These are phyloP conservation scores for Elongisporangium prolatum DNA, from an alignment of 352 stramenopile species.

Conservation along the genomic window DNA sequence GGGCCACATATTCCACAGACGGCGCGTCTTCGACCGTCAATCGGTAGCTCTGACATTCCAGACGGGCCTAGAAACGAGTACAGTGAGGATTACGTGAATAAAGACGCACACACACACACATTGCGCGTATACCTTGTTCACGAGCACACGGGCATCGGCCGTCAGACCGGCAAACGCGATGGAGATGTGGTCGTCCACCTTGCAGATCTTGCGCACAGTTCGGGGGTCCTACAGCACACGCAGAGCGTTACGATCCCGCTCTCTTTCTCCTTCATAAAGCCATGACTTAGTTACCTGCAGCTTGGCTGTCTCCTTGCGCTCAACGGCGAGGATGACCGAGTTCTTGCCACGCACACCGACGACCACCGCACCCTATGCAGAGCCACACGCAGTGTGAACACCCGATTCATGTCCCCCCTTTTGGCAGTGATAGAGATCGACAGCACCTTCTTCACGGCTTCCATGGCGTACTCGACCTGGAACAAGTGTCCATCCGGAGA, in stretches of 20 bases:
- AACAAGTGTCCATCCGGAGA: constrained; percentile 99
- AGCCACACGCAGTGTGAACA: not conserved
- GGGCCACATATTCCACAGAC: constrained; percentile 96
- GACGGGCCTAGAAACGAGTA: constrained; percentile 46
- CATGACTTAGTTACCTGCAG: constrained; percentile 62
- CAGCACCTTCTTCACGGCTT: constrained; percentile 95
- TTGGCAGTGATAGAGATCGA: not conserved
- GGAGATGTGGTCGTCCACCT: constrained; percentile 97
- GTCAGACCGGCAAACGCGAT: constrained; percentile 98
- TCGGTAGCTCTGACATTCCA: constrained; percentile 99
- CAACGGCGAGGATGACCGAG: constrained; percentile 92
- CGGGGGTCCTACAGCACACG: constrained; percentile 78
- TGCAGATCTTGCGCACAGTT: constrained; percentile 99
- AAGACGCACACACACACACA: not conserved
- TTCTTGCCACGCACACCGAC: constrained; percentile 97
- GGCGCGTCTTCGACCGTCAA: constrained; percentile 94
- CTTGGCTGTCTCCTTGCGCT: constrained; percentile 87
- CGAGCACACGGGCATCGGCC: constrained; percentile 96
- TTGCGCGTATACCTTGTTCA: constrained; percentile 88
- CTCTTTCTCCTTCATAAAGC: not conserved
- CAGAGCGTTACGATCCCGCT: not conserved
- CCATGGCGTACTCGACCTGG: constrained; percentile 99
- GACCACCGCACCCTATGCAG: constrained; percentile 88
- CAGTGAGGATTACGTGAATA: too few relatives aligned
- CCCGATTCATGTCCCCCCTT: not conserved